Evolutionary conservation across 208 protist genomes (phyloP).

Genomic region (Leishmania lainsoni): DNA sequence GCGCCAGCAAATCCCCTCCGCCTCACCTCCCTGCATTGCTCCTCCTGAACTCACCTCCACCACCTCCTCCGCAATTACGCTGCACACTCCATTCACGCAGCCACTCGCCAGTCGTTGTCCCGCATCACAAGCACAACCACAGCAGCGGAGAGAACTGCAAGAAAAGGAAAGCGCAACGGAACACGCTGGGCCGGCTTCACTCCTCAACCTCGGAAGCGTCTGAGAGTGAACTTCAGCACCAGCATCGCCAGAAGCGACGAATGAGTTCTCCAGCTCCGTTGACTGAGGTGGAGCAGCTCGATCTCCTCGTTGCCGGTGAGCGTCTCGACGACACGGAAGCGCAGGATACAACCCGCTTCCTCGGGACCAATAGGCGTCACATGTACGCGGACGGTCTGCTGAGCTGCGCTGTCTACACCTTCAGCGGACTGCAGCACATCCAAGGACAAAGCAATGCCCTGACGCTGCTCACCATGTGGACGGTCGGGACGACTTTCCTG

Average conservation of each 20-base stretch:
- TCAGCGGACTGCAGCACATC: slow-evolving; percentile 67
- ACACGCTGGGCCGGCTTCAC: slow-evolving; percentile 12
- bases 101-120: too few species aligned
- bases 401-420: slow-evolving; percentile 62
- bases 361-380: slow-evolving; percentile 63
- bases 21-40: neutral
- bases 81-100: neutral
- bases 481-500: slow-evolving; percentile 69
- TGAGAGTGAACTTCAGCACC: slow-evolving; percentile 2
- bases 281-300: slow-evolving; percentile 44
- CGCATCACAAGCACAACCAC: neutral
- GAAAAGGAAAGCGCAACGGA: neutral
- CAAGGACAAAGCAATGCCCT: slow-evolving; percentile 77
- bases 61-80: neutral
- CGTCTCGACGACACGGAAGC: slow-evolving; percentile 34
- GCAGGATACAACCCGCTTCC: slow-evolving; percentile 29
- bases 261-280: neutral
- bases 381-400: slow-evolving; percentile 52
- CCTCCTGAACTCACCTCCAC: neutral
- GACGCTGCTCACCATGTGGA: slow-evolving; percentile 76
- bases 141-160: neutral
- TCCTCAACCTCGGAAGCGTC: slow-evolving; percentile 1
- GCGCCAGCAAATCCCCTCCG: neutral
- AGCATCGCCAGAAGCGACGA: neutral
- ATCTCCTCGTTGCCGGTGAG: slow-evolving; percentile 54